Conservation (phyloP, 1,284 basidiomycete genomes). For the Bondarzewia mesenterica region DNA sequence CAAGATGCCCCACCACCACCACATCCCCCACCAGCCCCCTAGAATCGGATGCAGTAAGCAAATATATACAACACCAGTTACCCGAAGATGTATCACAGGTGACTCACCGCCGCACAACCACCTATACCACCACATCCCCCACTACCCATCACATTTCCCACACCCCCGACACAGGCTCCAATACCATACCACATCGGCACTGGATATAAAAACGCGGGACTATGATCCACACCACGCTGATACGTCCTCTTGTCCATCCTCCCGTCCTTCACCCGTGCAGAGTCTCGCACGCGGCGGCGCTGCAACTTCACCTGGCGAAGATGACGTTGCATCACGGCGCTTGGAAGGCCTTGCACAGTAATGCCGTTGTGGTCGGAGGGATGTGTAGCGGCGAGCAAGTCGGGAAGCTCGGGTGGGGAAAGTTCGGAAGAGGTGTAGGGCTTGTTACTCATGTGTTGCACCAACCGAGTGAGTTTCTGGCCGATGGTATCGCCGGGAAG, state of each 20-base stretch:
- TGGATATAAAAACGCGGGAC: neutral
- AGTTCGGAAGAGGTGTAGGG: slow-evolving; percentile 13
- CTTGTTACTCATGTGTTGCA: slow-evolving; percentile 13
- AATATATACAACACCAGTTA: neutral
- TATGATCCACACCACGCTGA: neutral
- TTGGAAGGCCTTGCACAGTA: neutral
- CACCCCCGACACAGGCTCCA: neutral
- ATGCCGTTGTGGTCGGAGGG: slow-evolving; percentile 29
- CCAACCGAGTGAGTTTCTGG: slow-evolving; percentile 22
- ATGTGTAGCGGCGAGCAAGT: slow-evolving; percentile 27
- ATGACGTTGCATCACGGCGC: slow-evolving; percentile 30
- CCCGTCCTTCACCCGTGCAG: neutral
- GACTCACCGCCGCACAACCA: neutral
- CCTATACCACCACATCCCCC: neutral
- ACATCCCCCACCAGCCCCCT: neutral
- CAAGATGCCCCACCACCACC: neutral
- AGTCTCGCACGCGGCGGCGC: neutral
- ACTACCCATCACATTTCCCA: neutral
- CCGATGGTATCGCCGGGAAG: slow-evolving; percentile 18
- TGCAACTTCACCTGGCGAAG: slow-evolving; percentile 17
- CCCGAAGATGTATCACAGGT: neutral
- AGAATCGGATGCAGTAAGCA: neutral
- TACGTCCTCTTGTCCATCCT: neutral
- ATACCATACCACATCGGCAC: neutral
- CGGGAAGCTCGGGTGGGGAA: slow-evolving; percentile 22